Evolutionary conservation across 345 rosid genomes (phyloP).

Genomic region (Acer campestre): DNA sequence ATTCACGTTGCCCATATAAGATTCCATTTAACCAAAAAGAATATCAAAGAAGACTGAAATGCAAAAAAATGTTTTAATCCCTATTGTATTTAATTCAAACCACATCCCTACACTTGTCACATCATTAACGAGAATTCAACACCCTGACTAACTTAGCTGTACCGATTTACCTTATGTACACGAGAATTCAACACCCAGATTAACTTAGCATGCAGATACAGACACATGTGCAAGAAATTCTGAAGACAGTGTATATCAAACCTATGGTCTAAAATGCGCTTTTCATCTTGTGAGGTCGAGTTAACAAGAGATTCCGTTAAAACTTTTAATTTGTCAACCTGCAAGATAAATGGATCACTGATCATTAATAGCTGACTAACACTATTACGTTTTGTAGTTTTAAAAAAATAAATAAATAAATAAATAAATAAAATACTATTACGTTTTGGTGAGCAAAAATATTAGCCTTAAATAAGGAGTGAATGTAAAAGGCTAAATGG

Average conservation of each 20-base stretch:
- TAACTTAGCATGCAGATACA: no score
- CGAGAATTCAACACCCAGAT: no score
- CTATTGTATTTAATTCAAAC: background rate
- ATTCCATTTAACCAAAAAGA: background rate
- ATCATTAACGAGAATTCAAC: constrained; percentile 1
- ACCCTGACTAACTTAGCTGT: background rate
- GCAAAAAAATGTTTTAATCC: background rate
- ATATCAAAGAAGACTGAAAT: background rate
- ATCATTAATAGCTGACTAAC: constrained; percentile 1
- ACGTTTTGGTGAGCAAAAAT: background rate
- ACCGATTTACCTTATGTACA: background rate
- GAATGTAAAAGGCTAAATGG: no score
- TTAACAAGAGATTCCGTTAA: constrained; percentile 77
- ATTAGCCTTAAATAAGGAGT: no score
- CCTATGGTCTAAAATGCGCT: constrained; percentile 83
- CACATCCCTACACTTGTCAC: background rate
- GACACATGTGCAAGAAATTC: constrained; percentile 2
- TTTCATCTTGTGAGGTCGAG: constrained; percentile 77
- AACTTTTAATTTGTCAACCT: constrained; percentile 84
- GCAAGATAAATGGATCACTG: constrained; percentile 27
- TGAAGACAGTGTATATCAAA: constrained; percentile 26
- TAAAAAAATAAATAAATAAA: no score
- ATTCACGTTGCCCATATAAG: background rate
- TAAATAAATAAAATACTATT: no score
- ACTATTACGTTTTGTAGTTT: background rate